Evolutionary conservation across 179 eudicot genomes (phyloP).

Genomic region (Spergularia azorica): DNA sequence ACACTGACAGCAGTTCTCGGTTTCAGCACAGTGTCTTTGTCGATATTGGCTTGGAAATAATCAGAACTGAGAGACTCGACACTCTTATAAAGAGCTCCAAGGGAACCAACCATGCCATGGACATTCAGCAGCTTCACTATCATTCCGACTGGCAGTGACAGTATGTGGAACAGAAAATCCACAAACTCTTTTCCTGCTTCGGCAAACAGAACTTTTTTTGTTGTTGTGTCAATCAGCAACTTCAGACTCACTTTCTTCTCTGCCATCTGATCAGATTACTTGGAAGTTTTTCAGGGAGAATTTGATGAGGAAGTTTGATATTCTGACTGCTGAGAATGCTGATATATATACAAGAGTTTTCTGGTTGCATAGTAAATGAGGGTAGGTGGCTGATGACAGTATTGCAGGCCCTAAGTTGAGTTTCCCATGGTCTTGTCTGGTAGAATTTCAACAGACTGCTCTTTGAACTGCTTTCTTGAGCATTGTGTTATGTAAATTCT

Average conservation of each 20-base stretch:
- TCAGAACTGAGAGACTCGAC: slow-evolving; percentile 21
- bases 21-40: slow-evolving; percentile 29
- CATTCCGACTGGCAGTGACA: slow-evolving; percentile 28
- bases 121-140: slow-evolving; percentile 9
- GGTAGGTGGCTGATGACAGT: not conserved
- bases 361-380: not conserved
- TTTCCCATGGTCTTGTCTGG: not conserved
- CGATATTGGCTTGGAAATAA: slow-evolving; percentile 22
- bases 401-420: not conserved
- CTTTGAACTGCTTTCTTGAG: too few species aligned
- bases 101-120: slow-evolving; percentile 30
- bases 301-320: not conserved
- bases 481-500: too few species aligned
- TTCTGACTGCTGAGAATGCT: too few species aligned
- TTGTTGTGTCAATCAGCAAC: slow-evolving; percentile 18
- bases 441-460: not conserved
- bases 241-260: slow-evolving; percentile 7
- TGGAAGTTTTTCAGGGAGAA: not conserved
- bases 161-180: slow-evolving; percentile 30
- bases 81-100: slow-evolving; percentile 34
- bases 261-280: slow-evolving; percentile 1
- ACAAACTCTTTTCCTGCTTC: slow-evolving; percentile 30
- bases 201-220: slow-evolving; percentile 30
- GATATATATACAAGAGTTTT: not conserved
- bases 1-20: slow-evolving; percentile 16